Percentiles rank a stretch among this genome's conserved stretches.
These are phyloP conservation scores for Ocimum tenuiflorum DNA, from an alignment of 257 asterid species.

Conservation along the genomic window DNA sequence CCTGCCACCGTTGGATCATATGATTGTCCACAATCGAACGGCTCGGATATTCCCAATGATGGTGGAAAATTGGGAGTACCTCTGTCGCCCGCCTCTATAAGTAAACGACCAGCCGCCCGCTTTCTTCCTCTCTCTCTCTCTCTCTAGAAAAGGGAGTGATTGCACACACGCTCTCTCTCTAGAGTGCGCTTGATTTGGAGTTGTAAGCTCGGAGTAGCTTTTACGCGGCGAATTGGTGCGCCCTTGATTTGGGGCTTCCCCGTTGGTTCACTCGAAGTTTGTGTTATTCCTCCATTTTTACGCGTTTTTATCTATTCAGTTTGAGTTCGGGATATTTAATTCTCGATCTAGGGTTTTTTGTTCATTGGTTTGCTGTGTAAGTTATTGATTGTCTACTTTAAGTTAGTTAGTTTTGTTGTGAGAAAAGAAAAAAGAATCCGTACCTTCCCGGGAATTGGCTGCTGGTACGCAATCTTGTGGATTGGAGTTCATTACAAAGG, in stretches of 20 bases:
- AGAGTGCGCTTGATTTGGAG: conserved; percentile 4
- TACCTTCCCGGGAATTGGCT: conserved; percentile 10
- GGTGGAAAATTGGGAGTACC: conserved; percentile 17
- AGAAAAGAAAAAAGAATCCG: neutral
- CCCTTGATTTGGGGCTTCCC: conserved; percentile 17
- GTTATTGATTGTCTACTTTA: conserved; percentile 1
- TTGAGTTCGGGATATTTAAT: conserved; percentile 13
- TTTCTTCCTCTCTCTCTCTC: neutral
- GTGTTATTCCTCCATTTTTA: neutral
- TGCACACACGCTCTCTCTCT: conserved; percentile 12
- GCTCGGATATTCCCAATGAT: conserved; percentile 19
- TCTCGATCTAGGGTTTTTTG: conserved; percentile 32
- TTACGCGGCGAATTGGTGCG: neutral
- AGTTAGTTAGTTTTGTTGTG: neutral
- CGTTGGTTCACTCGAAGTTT: conserved; percentile 8
- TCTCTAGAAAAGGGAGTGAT: neutral
- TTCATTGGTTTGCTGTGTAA: neutral
- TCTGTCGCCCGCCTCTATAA: conserved; percentile 18
- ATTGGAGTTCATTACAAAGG: no score
- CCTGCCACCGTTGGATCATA: conserved; percentile 29
- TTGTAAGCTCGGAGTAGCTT: conserved; percentile 27
- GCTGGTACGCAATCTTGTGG: no score
- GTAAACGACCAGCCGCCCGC: conserved; percentile 11
- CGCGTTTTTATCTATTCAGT: neutral
- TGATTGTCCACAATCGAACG: neutral